These are phyloP conservation scores for Psilocybe sp. DNA, from an alignment of 768 basidiomycete genomes.

Conservation along the genomic window DNA sequence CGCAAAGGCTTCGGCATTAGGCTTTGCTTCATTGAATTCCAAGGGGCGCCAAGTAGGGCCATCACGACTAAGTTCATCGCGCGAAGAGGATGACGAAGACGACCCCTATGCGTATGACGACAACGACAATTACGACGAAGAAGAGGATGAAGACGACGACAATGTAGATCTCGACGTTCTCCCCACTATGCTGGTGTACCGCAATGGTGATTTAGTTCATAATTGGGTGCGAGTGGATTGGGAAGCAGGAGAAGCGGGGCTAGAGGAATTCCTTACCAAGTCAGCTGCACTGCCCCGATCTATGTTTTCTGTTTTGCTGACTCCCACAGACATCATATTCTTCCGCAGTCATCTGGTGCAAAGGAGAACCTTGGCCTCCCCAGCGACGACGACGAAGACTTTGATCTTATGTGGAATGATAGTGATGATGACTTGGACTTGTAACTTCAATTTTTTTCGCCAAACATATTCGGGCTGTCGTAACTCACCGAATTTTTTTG, in stretches of 20 bases:
- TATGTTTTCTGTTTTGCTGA: slow-evolving; percentile 1
- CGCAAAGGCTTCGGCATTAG: slow-evolving; percentile 70
- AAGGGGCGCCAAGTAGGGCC: slow-evolving; percentile 16
- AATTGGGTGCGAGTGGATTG: slow-evolving; percentile 89
- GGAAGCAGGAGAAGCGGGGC: slow-evolving; percentile 68
- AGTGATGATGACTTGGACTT: slow-evolving; percentile 34
- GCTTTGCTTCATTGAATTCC: slow-evolving; percentile 50
- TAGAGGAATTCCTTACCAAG: slow-evolving; percentile 69
- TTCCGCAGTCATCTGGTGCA: slow-evolving; percentile 22
- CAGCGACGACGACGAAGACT: slow-evolving; percentile 51
- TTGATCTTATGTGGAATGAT: slow-evolving; percentile 52
- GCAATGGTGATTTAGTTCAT: slow-evolving; percentile 77
- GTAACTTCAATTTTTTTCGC: not conserved
- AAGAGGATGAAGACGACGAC: slow-evolving; percentile 51
- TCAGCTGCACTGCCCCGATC: slow-evolving; percentile 25
- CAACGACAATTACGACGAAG: slow-evolving; percentile 29
- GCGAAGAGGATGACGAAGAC: slow-evolving; percentile 38
- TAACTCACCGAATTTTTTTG: not conserved
- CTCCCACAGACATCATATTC: slow-evolving; percentile 20
- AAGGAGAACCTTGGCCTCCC: slow-evolving; percentile 47
- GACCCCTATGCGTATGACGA: slow-evolving; percentile 43
- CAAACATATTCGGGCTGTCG: not conserved
- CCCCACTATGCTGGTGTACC: slow-evolving; percentile 77
- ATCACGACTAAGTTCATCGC: slow-evolving; percentile 12
- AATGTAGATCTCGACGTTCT: slow-evolving; percentile 77